Percentiles rank a stretch among this genome's conserved stretches.
phyloP scores from a whole-genome alignment of 768 basidiomycete genomes.

The Ramaria rubella region DNA sequence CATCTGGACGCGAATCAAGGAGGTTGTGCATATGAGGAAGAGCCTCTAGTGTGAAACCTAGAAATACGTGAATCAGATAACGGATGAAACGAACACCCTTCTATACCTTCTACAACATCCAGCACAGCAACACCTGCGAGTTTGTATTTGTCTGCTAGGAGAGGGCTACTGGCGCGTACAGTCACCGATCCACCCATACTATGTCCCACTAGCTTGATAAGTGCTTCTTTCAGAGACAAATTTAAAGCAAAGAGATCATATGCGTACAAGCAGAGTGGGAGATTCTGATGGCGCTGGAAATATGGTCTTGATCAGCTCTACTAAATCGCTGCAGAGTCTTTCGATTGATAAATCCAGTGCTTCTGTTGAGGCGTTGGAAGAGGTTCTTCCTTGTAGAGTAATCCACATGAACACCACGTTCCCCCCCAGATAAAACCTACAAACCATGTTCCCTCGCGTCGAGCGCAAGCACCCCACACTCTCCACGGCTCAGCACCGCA shows the following conservation, averaged over 20 bases:
- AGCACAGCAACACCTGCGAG: conserved; percentile 75
- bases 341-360: conserved; percentile 63
- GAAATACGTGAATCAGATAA: not conserved
- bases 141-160: conserved; percentile 63
- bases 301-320: conserved; percentile 57
- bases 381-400: conserved; percentile 55
- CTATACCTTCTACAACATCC: conserved; percentile 84
- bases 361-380: conserved; percentile 30
- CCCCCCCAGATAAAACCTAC: conserved; percentile 17
- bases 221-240: conserved; percentile 5
- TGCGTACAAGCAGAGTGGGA: conserved; percentile 69
- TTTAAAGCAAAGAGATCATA: not conserved
- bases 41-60: conserved; percentile 90
- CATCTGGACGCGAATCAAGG: conserved; percentile 76
- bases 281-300: conserved; percentile 58
- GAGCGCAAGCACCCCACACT: conserved; percentile 73
- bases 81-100: not conserved
- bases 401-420: not conserved
- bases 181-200: conserved; percentile 96
- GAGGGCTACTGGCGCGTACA: conserved; percentile 56
- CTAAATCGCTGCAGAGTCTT: conserved; percentile 66
- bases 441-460: conserved; percentile 88
- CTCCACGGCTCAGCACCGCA: conserved; percentile 48
- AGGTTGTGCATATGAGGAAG: conserved; percentile 89
- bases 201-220: conserved; percentile 74